A percentile compares a stretch with the other conserved stretches of the same genome.
Evolutionary conservation across 371 early-diverging fungal species (phyloP).

Genomic region (Mucor irregularis): DNA sequence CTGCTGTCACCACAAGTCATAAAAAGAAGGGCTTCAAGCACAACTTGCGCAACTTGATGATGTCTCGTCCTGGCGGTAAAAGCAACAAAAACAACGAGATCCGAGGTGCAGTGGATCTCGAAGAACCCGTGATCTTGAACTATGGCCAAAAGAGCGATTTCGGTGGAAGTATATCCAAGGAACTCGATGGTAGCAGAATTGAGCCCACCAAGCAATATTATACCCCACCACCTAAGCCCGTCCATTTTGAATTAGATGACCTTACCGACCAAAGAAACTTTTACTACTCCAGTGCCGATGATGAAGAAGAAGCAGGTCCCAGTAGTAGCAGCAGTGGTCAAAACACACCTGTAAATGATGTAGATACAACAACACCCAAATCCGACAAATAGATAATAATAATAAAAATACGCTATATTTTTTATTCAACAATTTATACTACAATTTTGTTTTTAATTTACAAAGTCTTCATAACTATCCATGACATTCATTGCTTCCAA

Average conservation of each 20-base stretch:
- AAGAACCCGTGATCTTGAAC: slow-evolving; percentile 31
- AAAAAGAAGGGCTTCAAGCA: slow-evolving; percentile 5
- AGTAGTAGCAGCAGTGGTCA: slow-evolving; percentile 6
- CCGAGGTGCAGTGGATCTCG: too few relatives aligned
- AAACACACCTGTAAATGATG: slow-evolving; percentile 3
- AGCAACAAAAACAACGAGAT: neutral
- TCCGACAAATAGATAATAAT: neutral
- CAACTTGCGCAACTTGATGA: slow-evolving; percentile 3
- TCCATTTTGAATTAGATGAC: slow-evolving; percentile 1
- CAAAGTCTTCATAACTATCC: slow-evolving; percentile 34
- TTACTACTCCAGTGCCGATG: neutral
- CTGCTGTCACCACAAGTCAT: neutral
- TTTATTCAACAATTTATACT: neutral
- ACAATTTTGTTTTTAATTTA: slow-evolving; percentile 17
- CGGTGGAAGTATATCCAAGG: slow-evolving; percentile 14
- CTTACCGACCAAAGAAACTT: slow-evolving; percentile 2
- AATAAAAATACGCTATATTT: neutral
- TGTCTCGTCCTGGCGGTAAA: neutral
- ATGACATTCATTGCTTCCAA: slow-evolving; percentile 24
- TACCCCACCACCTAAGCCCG: neutral
- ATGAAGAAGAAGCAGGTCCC: slow-evolving; percentile 10
- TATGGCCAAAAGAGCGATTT: slow-evolving; percentile 29
- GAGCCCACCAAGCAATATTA: neutral
- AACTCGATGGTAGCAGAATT: neutral
- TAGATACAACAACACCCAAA: too few relatives aligned